Base-by-base conservation (phyloP, 768 basidiomycete genomes). In the Pholiota conissans region DNA sequence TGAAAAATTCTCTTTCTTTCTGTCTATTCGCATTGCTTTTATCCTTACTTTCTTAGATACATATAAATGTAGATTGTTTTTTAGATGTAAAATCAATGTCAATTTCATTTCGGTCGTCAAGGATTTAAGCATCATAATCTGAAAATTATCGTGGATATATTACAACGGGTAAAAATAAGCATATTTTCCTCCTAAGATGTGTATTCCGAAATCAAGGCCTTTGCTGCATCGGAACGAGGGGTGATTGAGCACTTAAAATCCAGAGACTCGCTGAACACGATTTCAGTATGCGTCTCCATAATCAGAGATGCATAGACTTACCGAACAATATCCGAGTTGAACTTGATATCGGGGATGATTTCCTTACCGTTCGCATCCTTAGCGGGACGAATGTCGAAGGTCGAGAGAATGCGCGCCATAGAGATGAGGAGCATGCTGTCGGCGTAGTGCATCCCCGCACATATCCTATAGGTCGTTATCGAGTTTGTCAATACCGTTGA, bases 211-310 rank as follows among this genome's bases (percentile, higher is more conserved):
- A 52, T 35, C 22, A 52, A 27, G 27, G 34, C 32, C 26, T 35
- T 52, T 22, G 50, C 22, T 5, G 50, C 20, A 2, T 52, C 50
- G 10, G 50, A 52, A 39, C 50, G 50, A 52, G 35, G 50, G 14
- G 34, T 52, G 26, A 52, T 52, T 13, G 50, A 52, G 35, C 50
- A 52, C 3, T 35, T 35, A 35, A 52, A 52, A 35, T 52, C 50
- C 34, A 37, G 14, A 2, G 35, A n/a, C 27, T 52, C 50, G 20
- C 50, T 52, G 13, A 20, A 18, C n/a, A 22, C n/a, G 24, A n/a
- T 39, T 3, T 13, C 18, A 42, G 42, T 24, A 18, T 22, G 22
- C 18, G 13, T 52, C 39, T 27, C 7, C 5, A 4, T 7, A 9
- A 39, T 11, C 9, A 35, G 16, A 37, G 11, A 16, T 4, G 1